phyloP scores from a whole-genome alignment of 1,139 yeast genomes.

The Spencermartinsiella ligniputridi region DNA sequence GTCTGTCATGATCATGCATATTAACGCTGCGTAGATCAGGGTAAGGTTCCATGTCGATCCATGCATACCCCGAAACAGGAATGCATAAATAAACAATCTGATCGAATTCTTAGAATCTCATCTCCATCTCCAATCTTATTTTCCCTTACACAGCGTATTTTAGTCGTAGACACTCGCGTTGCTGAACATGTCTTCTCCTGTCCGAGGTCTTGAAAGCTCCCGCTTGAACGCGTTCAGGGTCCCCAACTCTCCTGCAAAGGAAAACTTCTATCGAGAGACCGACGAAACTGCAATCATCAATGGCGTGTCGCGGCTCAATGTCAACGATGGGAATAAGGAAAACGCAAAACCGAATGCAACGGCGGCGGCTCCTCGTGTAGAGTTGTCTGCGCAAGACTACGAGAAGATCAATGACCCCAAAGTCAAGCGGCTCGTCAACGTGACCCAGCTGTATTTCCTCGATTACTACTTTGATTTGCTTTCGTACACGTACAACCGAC shows the following conservation, averaged over 20 bases:
- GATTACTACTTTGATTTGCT: slow-evolving; percentile 96
- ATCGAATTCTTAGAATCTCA: no score
- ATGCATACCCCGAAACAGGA: no score
- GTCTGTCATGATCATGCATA: no score
- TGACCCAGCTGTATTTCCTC: slow-evolving; percentile 68
- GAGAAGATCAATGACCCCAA: slow-evolving; percentile 65
- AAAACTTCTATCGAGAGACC: slow-evolving; percentile 10
- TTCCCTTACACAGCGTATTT: no score
- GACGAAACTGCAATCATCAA: slow-evolving; percentile 23
- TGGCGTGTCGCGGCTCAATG: slow-evolving; percentile 22
- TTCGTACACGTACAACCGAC: slow-evolving; percentile 83
- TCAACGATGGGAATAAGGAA: slow-evolving; percentile 18
- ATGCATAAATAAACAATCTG: no score
- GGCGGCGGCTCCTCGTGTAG: slow-evolving; percentile 7
- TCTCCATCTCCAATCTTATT: no score
- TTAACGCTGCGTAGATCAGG: no score
- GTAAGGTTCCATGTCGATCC: no score
- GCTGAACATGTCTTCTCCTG: background rate
- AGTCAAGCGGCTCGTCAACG: slow-evolving; percentile 82
- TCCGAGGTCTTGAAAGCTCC: background rate
- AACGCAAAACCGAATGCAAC: slow-evolving; percentile 13
- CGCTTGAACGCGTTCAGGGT: background rate
- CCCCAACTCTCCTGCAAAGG: background rate
- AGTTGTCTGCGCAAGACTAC: slow-evolving; percentile 31
- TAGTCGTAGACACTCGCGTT: no score